Evolutionary conservation across 805 yeast species (phyloP).

Genomic region (Clavispora phyllophila): DNA sequence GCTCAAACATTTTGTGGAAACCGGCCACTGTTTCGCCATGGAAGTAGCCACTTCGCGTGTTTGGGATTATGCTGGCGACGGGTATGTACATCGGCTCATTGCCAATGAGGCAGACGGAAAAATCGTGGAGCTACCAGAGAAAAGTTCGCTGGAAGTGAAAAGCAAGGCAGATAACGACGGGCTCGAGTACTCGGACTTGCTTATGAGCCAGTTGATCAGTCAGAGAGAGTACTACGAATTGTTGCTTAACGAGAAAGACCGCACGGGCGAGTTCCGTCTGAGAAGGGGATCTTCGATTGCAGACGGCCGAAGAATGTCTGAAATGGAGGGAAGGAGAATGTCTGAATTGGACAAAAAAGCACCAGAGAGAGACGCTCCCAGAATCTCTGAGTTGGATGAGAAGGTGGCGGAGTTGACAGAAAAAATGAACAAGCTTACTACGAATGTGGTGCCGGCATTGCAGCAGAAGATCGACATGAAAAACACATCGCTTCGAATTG

Average conservation of each 20-base stretch:
- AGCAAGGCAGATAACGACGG: conserved; percentile 5
- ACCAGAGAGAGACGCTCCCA: neutral
- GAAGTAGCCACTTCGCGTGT: conserved; percentile 79
- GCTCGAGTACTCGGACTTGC: conserved; percentile 71
- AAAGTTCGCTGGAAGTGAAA: conserved; percentile 9
- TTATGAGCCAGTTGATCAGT: conserved; percentile 77
- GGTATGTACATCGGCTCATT: conserved; percentile 79
- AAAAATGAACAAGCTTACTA: conserved; percentile 16
- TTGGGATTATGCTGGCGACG: conserved; percentile 93
- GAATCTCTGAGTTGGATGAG: conserved; percentile 21
- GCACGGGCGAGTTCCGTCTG: conserved; percentile 6
- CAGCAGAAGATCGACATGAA: conserved; percentile 25
- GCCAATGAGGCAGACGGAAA: conserved; percentile 89
- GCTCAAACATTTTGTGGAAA: conserved; percentile 67
- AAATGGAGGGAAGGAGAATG: neutral
- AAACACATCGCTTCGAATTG: conserved; percentile 24
- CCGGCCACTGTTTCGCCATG: conserved; percentile 90
- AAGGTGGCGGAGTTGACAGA: conserved; percentile 25
- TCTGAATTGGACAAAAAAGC: neutral
- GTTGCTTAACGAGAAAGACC: conserved; percentile 20
- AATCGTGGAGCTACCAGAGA: conserved; percentile 65
- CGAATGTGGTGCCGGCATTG: conserved; percentile 29
- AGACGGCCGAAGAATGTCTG: conserved; percentile 3
- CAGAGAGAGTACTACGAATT: conserved; percentile 79
- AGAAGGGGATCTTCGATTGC: conserved; percentile 11